Evolutionary conservation across 225 moss, liverwort and hornwort genomes (phyloP).

Genomic region (Pleurozium schreberi): DNA sequence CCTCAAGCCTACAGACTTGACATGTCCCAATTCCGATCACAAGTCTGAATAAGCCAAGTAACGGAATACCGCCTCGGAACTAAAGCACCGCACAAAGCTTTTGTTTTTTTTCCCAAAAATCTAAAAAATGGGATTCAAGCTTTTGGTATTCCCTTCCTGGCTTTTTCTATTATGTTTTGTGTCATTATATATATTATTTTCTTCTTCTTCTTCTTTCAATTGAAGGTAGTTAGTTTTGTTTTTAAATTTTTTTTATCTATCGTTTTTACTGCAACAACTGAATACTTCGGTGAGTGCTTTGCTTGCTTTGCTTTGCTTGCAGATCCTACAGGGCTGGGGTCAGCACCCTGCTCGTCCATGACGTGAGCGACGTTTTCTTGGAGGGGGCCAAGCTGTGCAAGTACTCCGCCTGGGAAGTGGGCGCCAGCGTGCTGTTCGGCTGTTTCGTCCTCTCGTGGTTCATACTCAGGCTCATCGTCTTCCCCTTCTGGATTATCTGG

Average conservation of each 20-base stretch:
- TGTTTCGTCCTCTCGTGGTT: slow-evolving; percentile 70
- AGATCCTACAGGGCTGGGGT: slow-evolving; percentile 70
- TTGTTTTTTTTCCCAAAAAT: no score
- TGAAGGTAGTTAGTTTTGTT: neutral
- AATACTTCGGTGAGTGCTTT: no score
- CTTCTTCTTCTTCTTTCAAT: neutral
- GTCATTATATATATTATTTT: no score
- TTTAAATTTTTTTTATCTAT: no score
- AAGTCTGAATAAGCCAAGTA: neutral
- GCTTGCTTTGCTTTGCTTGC: neutral
- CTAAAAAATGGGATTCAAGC: neutral
- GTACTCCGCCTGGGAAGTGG: slow-evolving; percentile 38
- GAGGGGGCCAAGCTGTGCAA: slow-evolving; percentile 85
- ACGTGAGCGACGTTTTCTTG: slow-evolving; percentile 63
- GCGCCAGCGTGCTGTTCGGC: slow-evolving; percentile 53
- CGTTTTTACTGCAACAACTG: no score
- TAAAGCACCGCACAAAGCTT: neutral
- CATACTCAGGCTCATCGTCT: slow-evolving; percentile 56
- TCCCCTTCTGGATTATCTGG: slow-evolving; percentile 86
- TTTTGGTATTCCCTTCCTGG: neutral
- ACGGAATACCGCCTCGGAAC: neutral
- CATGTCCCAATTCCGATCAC: neutral
- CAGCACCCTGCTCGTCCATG: slow-evolving; percentile 59
- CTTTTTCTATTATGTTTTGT: neutral
- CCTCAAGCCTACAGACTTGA: neutral